Evolutionary conservation across 1,284 basidiomycete genomes (phyloP).

Genomic region (Leccinum solheimii): DNA sequence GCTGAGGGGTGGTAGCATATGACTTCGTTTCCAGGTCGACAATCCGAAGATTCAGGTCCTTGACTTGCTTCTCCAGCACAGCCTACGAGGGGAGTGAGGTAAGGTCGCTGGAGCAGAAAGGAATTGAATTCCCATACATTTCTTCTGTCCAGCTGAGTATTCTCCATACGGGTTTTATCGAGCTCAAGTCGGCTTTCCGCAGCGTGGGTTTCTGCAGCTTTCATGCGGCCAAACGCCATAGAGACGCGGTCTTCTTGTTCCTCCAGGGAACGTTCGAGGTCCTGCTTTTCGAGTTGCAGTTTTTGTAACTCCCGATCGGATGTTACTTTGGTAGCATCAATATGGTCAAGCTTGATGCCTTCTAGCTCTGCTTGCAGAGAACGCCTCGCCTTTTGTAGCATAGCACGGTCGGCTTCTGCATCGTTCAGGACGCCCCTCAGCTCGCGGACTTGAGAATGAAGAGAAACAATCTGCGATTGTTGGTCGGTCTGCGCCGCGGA

Average conservation of each 20-base stretch:
- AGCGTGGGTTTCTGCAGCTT: conserved; percentile 75
- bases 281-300: conserved; percentile 76
- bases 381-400: conserved; percentile 81
- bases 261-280: conserved; percentile 75
- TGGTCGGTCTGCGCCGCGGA: conserved; percentile 73
- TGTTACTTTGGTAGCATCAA: conserved; percentile 68
- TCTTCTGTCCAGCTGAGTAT: conserved; percentile 72
- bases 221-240: conserved; percentile 75
- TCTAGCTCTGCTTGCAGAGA: conserved; percentile 79
- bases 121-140: conserved; percentile 55
- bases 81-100: conserved; percentile 48
- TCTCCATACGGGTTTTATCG: conserved; percentile 72
- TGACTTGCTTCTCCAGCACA: conserved; percentile 78
- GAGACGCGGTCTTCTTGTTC: conserved; percentile 74
- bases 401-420: conserved; percentile 75
- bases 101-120: conserved; percentile 1
- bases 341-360: conserved; percentile 73
- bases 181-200: conserved; percentile 76
- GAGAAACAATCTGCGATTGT: conserved; percentile 77
- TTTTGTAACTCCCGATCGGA: conserved; percentile 75
- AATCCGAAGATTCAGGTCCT: conserved; percentile 77
- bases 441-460: conserved; percentile 85
- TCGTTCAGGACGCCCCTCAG: conserved; percentile 79
- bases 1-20: conserved; percentile 63
- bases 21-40: conserved; percentile 81